Percentiles rank a stretch among this genome's conserved stretches.
phyloP scores from a whole-genome alignment of 2,329 filamentous ascomycete species.

The Talaromyces amestolkiae region DNA sequence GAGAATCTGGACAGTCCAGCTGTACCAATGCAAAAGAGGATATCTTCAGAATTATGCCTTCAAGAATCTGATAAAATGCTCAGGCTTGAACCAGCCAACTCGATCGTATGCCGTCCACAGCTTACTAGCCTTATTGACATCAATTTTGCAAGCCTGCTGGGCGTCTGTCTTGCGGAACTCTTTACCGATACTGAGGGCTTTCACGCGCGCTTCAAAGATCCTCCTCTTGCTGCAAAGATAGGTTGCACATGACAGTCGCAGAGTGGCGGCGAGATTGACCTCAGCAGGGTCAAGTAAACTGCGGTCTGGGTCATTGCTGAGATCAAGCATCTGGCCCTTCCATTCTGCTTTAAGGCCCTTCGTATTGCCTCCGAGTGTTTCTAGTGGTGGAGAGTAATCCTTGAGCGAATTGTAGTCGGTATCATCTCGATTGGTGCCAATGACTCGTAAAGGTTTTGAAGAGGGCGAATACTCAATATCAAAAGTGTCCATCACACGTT shows the following conservation, averaged over 20 bases:
- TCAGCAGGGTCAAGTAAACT: conserved; percentile 76
- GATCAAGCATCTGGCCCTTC: conserved; percentile 77
- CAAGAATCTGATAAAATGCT: conserved; percentile 48
- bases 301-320: conserved; percentile 68
- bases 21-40: conserved; percentile 6
- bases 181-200: conserved; percentile 65
- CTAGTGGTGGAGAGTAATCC: conserved; percentile 69
- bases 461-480: conserved; percentile 33
- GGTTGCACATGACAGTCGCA: conserved; percentile 80
- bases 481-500: conserved; percentile 39
- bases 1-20: conserved; percentile 17
- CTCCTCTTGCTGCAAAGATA: conserved; percentile 92
- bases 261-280: conserved; percentile 68
- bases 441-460: conserved; percentile 44
- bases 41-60: conserved; percentile 22
- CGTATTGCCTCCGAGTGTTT: conserved; percentile 62
- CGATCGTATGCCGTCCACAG: conserved; percentile 86
- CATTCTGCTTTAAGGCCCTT: conserved; percentile 81
- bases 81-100: conserved; percentile 73
- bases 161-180: conserved; percentile 94
- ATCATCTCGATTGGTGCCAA: conserved; percentile 70
- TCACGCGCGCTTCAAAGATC: conserved; percentile 76
- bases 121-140: conserved; percentile 95
- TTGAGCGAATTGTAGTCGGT: conserved; percentile 72
- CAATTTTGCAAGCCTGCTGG: conserved; percentile 95